Evolutionary conservation across 257 asterid species (phyloP), one percentile per base, ranked within the genome.

Genomic region (Petrea volubilis): DNA sequence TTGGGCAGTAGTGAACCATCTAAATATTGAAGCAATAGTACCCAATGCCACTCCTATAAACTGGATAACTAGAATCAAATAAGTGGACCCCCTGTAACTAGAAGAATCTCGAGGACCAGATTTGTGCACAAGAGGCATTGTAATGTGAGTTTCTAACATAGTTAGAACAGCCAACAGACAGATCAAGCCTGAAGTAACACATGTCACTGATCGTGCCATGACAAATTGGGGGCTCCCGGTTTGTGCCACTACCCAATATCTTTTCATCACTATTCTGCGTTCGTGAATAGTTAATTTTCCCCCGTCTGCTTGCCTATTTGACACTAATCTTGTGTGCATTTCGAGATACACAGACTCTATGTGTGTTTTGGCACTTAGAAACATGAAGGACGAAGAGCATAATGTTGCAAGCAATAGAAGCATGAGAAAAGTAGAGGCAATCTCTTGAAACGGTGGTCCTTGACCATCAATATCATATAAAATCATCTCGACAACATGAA

Each of bases 141-240:
- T 28, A 23, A 15, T 20, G 5, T 5, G 6, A 7, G 23, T 3
- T 0, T 9, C 3, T 0, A 24, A 28, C 5, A 40, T 2, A 3
- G 12, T 3, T 28, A 40, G 15, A 14, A 15, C 41, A 0, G 63
- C 13, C 3, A 69, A 21, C 56, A 75, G 17, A 67, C 71, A 74
- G 0, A 71, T 55, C 0, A 38, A 43, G 0, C 76, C 70, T 0
- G 76, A 57, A 20, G 73, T 3, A 3, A 72, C 43, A 13, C 55
- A 67, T 6, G 46, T 71, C 6, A 67, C 81, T 0, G 78, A 80
- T 1, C 84, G 68, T 13, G 80, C 78, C 29, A 75, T 67, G 34
- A 80, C 73, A 60, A 76, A 80, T 36, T 76, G 79, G n/a, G 79
- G 84, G 51, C 58, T 27, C 44, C 81, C 43, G 12, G 76, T 71